A percentile compares a stretch with the other conserved stretches of the same genome.
Evolutionary conservation across 305 asterid genomes (phyloP).

Genomic region (Petunia hybrid): DNA sequence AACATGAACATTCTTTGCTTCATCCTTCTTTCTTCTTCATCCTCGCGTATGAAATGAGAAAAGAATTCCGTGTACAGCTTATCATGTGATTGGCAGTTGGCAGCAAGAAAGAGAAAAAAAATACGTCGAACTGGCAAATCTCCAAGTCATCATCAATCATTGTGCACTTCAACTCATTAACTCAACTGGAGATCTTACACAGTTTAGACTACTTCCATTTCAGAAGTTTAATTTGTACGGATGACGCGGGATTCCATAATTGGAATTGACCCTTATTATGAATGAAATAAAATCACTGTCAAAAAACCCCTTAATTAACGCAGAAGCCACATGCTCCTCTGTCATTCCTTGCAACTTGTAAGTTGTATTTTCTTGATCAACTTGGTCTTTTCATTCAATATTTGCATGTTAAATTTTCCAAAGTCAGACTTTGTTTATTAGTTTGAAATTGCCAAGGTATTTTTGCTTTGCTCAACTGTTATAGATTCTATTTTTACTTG

Average conservation of each 20-base stretch:
- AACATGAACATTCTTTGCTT: not conserved
- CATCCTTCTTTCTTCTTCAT: not conserved
- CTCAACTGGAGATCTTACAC: constrained; percentile 13
- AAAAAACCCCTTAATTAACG: constrained; percentile 42
- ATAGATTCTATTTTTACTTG: not conserved
- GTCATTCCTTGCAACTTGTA: not conserved
- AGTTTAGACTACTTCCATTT: not conserved
- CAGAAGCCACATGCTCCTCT: constrained; percentile 43
- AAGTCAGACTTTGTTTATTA: not conserved
- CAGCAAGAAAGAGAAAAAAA: not conserved
- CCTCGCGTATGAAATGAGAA: constrained; percentile 28
- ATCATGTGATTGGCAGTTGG: constrained; percentile 5
- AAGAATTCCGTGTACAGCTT: constrained; percentile 30
- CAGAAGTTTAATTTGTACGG: constrained; percentile 14
- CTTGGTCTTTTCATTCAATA: not conserved
- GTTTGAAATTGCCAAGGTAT: constrained; percentile 36
- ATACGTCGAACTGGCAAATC: constrained; percentile 8
- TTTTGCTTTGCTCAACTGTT: constrained; percentile 36
- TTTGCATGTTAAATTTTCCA: not conserved
- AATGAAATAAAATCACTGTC: constrained; percentile 35
- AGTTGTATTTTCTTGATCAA: not conserved
- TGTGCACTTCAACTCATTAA: not conserved
- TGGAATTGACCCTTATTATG: constrained; percentile 15
- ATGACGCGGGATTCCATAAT: constrained; percentile 40
- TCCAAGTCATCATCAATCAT: not conserved